Base-by-base conservation (phyloP, 495 filamentous ascomycete genomes). In the Tuber magnatum region DNA sequence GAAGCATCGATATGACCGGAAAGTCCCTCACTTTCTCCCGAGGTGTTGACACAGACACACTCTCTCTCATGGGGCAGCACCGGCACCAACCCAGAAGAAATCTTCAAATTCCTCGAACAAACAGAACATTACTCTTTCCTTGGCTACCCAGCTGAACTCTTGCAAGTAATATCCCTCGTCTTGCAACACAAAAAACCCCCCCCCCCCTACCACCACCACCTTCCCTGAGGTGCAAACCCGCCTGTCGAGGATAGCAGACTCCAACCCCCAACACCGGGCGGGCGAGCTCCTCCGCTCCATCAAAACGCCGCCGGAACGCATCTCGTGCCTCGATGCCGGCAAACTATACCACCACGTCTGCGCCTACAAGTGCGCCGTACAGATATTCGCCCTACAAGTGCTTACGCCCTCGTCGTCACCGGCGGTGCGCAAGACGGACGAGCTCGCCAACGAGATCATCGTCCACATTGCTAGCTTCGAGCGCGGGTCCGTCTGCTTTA, bases 81-180 rank as follows among this genome's bases (percentile, higher is more conserved):
- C 9, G 43, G 39, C 2, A 18, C 20, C 51, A 56, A 76, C 69
- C 71, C 48, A 51, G 61, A 74, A 3, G 81, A 80, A 8, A 77
- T 82, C 40, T 76, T 80, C 18, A 68, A 51, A 39, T 73, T 74
- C 48, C 74, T 82, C 9, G 71, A 72, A 61, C 75, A 82, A 46
- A 76, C 78, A 48, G 81, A 82, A 70, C 75, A 77, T 43, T 82
- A 82, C 56, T 81, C 78, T 24, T 82, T 82, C 69, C 80, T 82
- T 20, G 81, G 80, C 32, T 82, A 81, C 42, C 81, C 81, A 22
- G 78, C 81, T 1, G 78, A 80, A 44, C 78, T 82, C 20, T 76
- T 82, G 12, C 76, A 80, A 42, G 48, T 77, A 12, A 80, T 82
- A 28, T 76, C 81, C 51, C 75, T 71, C 20, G 78, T 80, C 22